A percentile compares a stretch with the other conserved stretches of the same genome.
These are phyloP conservation scores for Orbilia blumenaviensis DNA, from an alignment of 2,329 filamentous ascomycete species.

Conservation along the genomic window DNA sequence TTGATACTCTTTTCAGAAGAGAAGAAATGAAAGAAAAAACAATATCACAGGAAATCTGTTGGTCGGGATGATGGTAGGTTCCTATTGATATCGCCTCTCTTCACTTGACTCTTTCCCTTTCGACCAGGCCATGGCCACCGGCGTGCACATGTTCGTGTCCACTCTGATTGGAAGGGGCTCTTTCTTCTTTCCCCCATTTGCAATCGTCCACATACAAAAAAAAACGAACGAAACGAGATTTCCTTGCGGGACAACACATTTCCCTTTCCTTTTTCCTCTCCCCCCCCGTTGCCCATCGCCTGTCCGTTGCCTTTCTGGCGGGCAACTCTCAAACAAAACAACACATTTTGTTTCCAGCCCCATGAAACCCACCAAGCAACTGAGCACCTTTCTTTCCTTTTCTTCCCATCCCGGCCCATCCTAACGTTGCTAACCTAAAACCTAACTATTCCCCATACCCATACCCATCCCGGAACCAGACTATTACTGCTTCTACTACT, in stretches of 20 bases:
- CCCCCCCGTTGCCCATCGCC: too few relatives aligned
- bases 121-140: too few relatives aligned
- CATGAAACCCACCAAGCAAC: neutral
- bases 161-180: slow-evolving; percentile 11
- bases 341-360: slow-evolving; percentile 34
- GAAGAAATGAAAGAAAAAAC: too few relatives aligned
- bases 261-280: neutral
- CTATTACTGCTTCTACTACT: neutral
- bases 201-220: too few relatives aligned
- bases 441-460: too few relatives aligned
- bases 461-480: too few relatives aligned
- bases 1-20: too few relatives aligned
- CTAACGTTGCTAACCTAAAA: too few relatives aligned
- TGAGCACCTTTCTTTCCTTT: neutral
- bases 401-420: neutral
- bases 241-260: slow-evolving; percentile 31
- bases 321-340: slow-evolving; percentile 27
- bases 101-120: too few relatives aligned
- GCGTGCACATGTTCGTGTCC: slow-evolving; percentile 14
- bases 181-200: too few relatives aligned
- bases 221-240: slow-evolving; percentile 16
- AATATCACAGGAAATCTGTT: slow-evolving; percentile 4
- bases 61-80: neutral
- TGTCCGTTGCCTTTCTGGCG: slow-evolving; percentile 23
- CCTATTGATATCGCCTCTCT: neutral